Conservation (phyloP, 805 yeast species). For the Scheffersomyces lignosus region DNA sequence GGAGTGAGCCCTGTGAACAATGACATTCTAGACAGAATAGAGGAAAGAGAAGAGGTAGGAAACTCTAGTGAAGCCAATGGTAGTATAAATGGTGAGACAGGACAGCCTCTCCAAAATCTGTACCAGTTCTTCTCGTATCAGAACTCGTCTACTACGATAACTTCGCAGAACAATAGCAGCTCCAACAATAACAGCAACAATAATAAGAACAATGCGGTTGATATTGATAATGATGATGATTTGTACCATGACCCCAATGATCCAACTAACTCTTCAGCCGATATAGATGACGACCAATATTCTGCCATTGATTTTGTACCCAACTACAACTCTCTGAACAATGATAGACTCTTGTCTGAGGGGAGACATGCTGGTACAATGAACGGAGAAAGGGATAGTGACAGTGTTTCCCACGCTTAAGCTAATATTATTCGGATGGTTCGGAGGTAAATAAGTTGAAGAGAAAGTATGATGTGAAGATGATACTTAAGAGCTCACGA, state of each 20-base stretch:
- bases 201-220: no score
- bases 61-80: background rate
- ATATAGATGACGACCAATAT: conserved; percentile 17
- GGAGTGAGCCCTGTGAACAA: conserved; percentile 11
- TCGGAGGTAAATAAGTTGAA: no score
- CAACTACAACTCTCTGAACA: conserved; percentile 26
- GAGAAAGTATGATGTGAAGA: no score
- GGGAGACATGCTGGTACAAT: conserved; percentile 2
- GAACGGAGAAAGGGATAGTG: background rate
- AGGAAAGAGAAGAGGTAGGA: background rate
- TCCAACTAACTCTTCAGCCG: background rate
- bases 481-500: no score
- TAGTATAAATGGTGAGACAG: background rate
- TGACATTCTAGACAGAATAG: background rate
- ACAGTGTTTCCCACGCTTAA: background rate
- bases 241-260: conserved; percentile 12
- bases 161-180: background rate
- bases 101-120: no score
- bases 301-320: conserved; percentile 35
- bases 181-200: no score
- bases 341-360: conserved; percentile 20
- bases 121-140: background rate
- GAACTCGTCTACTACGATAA: background rate
- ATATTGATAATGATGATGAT: conserved; percentile 13
- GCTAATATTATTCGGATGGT: no score